Evolutionary conservation across 129 eudicot genomes (phyloP).

Genomic region (Tanacetum coccineum): DNA sequence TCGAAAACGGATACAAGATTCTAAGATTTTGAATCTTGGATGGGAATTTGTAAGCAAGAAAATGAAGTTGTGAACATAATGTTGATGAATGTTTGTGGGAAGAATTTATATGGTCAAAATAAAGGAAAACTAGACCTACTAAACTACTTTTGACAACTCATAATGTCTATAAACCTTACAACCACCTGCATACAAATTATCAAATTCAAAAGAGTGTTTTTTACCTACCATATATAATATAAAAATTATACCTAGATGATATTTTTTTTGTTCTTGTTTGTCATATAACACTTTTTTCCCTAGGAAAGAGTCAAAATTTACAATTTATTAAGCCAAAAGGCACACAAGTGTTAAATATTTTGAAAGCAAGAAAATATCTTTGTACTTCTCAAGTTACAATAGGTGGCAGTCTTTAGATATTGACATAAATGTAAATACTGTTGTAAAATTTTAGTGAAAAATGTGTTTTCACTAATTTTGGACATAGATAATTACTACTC

Average conservation of each 20-base stretch:
- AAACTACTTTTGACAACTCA: conserved; percentile 35
- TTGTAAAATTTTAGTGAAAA: no score
- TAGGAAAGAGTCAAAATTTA: conserved; percentile 15
- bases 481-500: no score
- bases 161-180: conserved; percentile 28
- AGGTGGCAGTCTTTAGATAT: background rate
- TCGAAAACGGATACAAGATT: conserved; percentile 13
- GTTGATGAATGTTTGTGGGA: conserved; percentile 21
- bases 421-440: no score
- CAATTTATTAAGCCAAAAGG: background rate
- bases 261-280: conserved; percentile 26
- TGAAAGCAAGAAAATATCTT: background rate
- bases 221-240: conserved; percentile 21
- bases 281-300: conserved; percentile 13
- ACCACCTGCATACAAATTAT: conserved; percentile 34
- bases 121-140: conserved; percentile 29
- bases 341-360: background rate
- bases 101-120: conserved; percentile 27
- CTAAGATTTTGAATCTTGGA: conserved; percentile 2
- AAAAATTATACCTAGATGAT: conserved; percentile 10
- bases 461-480: no score
- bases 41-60: conserved; percentile 6
- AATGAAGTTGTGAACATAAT: conserved; percentile 1
- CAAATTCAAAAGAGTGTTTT: conserved; percentile 25
- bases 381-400: background rate